phyloP scores from a whole-genome alignment of 2,329 filamentous ascomycete genomes.

The Graphilbum fragrans region DNA sequence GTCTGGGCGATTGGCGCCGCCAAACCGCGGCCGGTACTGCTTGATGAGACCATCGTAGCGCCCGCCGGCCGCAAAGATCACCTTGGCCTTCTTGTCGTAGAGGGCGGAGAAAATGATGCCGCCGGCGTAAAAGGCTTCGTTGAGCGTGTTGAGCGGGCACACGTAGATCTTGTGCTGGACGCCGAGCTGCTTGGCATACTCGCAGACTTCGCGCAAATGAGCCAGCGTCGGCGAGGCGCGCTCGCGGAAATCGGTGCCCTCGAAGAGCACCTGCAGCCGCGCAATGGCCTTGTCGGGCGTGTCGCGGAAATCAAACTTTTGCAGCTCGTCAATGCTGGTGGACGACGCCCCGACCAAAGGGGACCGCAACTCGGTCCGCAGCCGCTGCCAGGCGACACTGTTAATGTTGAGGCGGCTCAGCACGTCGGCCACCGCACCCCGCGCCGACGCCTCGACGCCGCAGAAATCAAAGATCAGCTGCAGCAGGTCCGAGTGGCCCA shows the following conservation, averaged over 20 bases:
- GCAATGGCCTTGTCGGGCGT: constrained; percentile 44
- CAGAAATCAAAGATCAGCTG: constrained; percentile 86
- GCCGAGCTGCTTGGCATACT: constrained; percentile 63
- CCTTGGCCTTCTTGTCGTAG: constrained; percentile 69
- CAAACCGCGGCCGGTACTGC: constrained; percentile 63
- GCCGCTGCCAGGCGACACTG: constrained; percentile 70
- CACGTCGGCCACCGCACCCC: constrained; percentile 65
- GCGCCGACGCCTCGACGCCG: constrained; percentile 57
- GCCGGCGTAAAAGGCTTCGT: constrained; percentile 79
- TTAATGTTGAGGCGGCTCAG: constrained; percentile 80
- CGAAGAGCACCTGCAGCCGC: constrained; percentile 46
- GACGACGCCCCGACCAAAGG: constrained; percentile 70
- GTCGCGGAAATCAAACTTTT: constrained; percentile 79
- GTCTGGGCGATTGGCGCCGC: constrained; percentile 40
- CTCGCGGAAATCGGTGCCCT: constrained; percentile 55
- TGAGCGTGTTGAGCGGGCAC: constrained; percentile 74
- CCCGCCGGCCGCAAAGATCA: constrained; percentile 87
- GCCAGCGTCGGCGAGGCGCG: constrained; percentile 65
- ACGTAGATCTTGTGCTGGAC: constrained; percentile 72
- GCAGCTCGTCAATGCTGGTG: constrained; percentile 81
- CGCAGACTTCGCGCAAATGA: constrained; percentile 66
- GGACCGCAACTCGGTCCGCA: constrained; percentile 71
- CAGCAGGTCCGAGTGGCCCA: constrained; percentile 80
- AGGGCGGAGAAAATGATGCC: constrained; percentile 85
- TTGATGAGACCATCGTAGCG: constrained; percentile 84